Evolutionary conservation across 139 green algal genomes (phyloP), one percentile per base, ranked within the genome.

Genomic region (Closterium sp.): DNA sequence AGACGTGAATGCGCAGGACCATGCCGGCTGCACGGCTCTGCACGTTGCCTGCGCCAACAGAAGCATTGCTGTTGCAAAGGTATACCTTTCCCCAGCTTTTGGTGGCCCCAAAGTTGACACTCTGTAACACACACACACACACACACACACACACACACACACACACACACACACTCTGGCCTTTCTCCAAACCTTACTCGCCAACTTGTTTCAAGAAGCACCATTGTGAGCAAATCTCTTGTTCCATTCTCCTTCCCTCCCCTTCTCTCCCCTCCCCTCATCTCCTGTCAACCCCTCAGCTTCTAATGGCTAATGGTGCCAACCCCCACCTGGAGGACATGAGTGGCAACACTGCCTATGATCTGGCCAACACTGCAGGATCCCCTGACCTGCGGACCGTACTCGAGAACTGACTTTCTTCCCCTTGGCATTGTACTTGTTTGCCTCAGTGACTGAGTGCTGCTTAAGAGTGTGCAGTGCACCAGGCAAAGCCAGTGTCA

Each of bases 1-100:
- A 31, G 87, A 89, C 87, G 22, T 31, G 28, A 89, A 89, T 31
- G 87, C 87, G 28, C 31, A 45, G 31, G 31, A 89, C 87, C 31
- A 89, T 50, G 87, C 31, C 28, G 87, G 87, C 9, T 89, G 85
- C 28, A 32, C 85, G 32, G 85, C 85, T 17, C 85, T 87, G 85
- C 85, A 87, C 22, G 28, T 87, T 87, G 85, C 85, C 7, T 87
- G 85, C 13, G n/a, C 28, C 10, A 87, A 87, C 85, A 22, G 85
- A 27, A 87, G 85, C 85, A 7, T 32, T 27, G 28, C n/a, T 24
- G 85, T 87, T 31, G 85, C 28, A 3, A 31, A 87, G 85, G 85
- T 87, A 24, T 21, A 30, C 50, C 17, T 70, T 24, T 19, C 11
- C 11, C 45, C 10, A 13, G 45, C 10, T 22, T 70, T 70, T 19